Conservation (phyloP, 805 yeast genomes). For the Clavispora vitiphila region DNA sequence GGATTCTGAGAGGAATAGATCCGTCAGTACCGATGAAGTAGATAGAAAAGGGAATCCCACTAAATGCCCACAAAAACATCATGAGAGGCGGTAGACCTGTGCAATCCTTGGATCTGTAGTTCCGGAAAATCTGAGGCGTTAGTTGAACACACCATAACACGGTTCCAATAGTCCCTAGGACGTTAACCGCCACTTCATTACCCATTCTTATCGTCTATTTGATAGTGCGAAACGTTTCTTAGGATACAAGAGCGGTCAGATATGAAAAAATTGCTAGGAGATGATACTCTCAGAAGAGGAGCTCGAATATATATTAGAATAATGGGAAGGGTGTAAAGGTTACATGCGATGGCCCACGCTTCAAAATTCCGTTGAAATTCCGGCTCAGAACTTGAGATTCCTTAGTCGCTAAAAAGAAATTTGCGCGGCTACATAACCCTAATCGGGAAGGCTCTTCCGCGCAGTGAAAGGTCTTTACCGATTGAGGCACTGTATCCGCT, state of each 20-base stretch:
- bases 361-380: slow-evolving; percentile 1
- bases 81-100: slow-evolving; percentile 85
- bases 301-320: background rate
- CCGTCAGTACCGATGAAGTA: slow-evolving; percentile 71
- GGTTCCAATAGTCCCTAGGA: slow-evolving; percentile 84
- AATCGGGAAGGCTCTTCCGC: background rate
- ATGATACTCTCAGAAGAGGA: no score
- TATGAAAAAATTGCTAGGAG: no score
- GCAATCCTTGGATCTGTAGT: slow-evolving; percentile 71
- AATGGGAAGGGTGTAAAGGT: background rate
- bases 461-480: no score
- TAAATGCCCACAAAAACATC: slow-evolving; percentile 70
- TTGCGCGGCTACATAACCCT: background rate
- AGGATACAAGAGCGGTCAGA: background rate
- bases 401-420: background rate
- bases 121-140: slow-evolving; percentile 76
- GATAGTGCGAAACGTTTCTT: background rate
- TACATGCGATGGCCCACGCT: background rate
- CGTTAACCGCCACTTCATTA: slow-evolving; percentile 54
- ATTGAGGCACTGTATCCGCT: no score
- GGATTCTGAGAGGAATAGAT: slow-evolving; percentile 74
- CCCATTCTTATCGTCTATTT: slow-evolving; percentile 12
- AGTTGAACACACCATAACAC: slow-evolving; percentile 90
- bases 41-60: slow-evolving; percentile 83
- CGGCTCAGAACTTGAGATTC: background rate